These are phyloP conservation scores for Aspergillus brasiliensis DNA, from an alignment of 2,329 filamentous ascomycete species.

Conservation along the genomic window DNA sequence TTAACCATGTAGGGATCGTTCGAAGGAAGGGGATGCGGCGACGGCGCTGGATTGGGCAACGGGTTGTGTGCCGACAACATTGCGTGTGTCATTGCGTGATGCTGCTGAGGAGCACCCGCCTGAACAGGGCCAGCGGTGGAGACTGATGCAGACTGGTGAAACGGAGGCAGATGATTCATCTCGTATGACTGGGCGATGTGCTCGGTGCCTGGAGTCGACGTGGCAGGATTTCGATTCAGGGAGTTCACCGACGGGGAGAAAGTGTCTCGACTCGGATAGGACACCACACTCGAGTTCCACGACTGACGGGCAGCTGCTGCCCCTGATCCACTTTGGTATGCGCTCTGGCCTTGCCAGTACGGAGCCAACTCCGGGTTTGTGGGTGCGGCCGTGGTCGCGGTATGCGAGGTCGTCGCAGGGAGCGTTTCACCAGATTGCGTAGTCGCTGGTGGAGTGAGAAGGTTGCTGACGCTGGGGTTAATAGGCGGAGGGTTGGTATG, in stretches of 20 bases:
- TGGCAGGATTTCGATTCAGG: slow-evolving; percentile 55
- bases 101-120: slow-evolving; percentile 36
- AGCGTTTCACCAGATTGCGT: slow-evolving; percentile 54
- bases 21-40: slow-evolving; percentile 56
- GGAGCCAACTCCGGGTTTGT: slow-evolving; percentile 48
- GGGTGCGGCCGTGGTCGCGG: slow-evolving; percentile 56
- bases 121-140: slow-evolving; percentile 47
- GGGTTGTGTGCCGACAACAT: slow-evolving; percentile 54
- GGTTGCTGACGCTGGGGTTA: slow-evolving; percentile 60
- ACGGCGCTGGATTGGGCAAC: slow-evolving; percentile 25
- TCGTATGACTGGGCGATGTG: slow-evolving; percentile 70
- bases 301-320: slow-evolving; percentile 48
- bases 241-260: slow-evolving; percentile 62
- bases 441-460: slow-evolving; percentile 63
- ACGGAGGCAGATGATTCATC: slow-evolving; percentile 63
- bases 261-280: slow-evolving; percentile 51
- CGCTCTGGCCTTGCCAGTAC: slow-evolving; percentile 63
- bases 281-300: slow-evolving; percentile 45
- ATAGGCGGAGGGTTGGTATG: slow-evolving; percentile 46
- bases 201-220: slow-evolving; percentile 64
- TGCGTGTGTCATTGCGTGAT: slow-evolving; percentile 46
- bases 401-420: slow-evolving; percentile 47
- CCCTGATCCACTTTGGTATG: slow-evolving; percentile 55
- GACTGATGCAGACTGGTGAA: slow-evolving; percentile 61
- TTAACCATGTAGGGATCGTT: slow-evolving; percentile 64